A percentile compares a stretch with the other conserved stretches of the same genome.
Evolutionary conservation across 768 basidiomycete genomes (phyloP).

Genomic region (Podaxis sp.): DNA sequence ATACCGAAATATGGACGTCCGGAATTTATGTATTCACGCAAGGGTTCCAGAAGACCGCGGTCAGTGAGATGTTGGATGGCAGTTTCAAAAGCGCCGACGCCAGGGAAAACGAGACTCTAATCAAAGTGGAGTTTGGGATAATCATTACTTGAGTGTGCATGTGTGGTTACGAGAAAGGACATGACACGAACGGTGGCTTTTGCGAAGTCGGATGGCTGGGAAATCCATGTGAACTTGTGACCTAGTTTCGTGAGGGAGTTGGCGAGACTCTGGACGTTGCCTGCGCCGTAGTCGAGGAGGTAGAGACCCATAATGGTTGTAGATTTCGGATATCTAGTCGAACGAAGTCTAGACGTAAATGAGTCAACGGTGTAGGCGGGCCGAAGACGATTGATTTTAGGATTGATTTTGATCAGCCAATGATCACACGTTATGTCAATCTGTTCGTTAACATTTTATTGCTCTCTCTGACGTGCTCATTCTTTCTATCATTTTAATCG

Average conservation of each 20-base stretch:
- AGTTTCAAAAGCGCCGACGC: constrained; percentile 90
- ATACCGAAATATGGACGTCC: constrained; percentile 96
- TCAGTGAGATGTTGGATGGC: constrained; percentile 76
- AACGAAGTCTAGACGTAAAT: neutral
- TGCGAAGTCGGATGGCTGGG: constrained; percentile 75
- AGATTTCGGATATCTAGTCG: neutral
- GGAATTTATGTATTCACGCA: constrained; percentile 78
- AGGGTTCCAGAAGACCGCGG: constrained; percentile 76
- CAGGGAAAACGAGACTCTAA: constrained; percentile 94
- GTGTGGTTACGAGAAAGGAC: constrained; percentile 12
- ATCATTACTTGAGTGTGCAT: constrained; percentile 11
- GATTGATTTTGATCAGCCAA: constrained; percentile 5
- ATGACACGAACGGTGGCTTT: constrained; percentile 77
- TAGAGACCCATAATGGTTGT: constrained; percentile 53
- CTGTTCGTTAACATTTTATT: neutral
- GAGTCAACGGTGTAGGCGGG: constrained; percentile 15
- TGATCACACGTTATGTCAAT: constrained; percentile 13
- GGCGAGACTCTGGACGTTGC: constrained; percentile 91
- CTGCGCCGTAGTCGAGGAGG: constrained; percentile 96
- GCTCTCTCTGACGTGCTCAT: constrained; percentile 18
- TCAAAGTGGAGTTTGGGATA: constrained; percentile 19
- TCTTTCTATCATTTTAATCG: constrained; percentile 25
- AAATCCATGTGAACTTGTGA: constrained; percentile 87
- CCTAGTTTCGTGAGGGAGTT: constrained; percentile 88
- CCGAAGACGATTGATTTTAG: neutral